Evolutionary conservation across 164 flowering plant genomes (phyloP).

Genomic region (Brasenia schreberi): DNA sequence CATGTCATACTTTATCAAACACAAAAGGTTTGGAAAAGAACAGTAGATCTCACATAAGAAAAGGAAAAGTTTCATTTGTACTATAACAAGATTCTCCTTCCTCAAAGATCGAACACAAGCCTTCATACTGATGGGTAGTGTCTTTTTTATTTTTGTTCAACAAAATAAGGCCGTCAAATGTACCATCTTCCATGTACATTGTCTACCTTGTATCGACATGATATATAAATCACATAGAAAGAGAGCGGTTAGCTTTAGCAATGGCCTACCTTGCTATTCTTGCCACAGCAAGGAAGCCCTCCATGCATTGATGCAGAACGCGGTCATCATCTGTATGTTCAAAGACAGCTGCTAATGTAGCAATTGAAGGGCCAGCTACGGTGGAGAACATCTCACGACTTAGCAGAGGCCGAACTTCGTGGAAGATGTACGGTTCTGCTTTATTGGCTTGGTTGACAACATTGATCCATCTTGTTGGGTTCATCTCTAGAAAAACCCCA

Average conservation of each 20-base stretch:
- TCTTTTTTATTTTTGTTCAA: too few species aligned
- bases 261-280: conserved; percentile 25
- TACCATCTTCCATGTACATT: too few species aligned
- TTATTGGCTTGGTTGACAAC: conserved; percentile 44
- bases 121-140: too few species aligned
- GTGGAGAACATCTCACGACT: conserved; percentile 81
- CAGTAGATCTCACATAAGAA: too few species aligned
- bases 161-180: too few species aligned
- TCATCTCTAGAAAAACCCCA: conserved; percentile 35
- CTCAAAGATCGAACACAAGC: too few species aligned
- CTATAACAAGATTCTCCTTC: too few species aligned
- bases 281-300: conserved; percentile 58
- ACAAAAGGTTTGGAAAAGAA: too few species aligned
- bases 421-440: conserved; percentile 25
- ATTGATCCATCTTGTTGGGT: conserved; percentile 60
- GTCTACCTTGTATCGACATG: too few species aligned
- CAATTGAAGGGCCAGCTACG: conserved; percentile 73
- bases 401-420: conserved; percentile 30
- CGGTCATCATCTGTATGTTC: conserved; percentile 83
- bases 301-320: conserved; percentile 59
- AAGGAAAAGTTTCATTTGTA: too few species aligned
- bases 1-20: background rate
- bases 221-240: too few species aligned
- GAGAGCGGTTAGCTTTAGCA: too few species aligned
- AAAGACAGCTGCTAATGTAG: conserved; percentile 59